A percentile compares a stretch with the other conserved stretches of the same genome.
These are phyloP conservation scores for Fusarium sp. DNA, from an alignment of 2,329 filamentous ascomycete genomes.

Conservation along the genomic window DNA sequence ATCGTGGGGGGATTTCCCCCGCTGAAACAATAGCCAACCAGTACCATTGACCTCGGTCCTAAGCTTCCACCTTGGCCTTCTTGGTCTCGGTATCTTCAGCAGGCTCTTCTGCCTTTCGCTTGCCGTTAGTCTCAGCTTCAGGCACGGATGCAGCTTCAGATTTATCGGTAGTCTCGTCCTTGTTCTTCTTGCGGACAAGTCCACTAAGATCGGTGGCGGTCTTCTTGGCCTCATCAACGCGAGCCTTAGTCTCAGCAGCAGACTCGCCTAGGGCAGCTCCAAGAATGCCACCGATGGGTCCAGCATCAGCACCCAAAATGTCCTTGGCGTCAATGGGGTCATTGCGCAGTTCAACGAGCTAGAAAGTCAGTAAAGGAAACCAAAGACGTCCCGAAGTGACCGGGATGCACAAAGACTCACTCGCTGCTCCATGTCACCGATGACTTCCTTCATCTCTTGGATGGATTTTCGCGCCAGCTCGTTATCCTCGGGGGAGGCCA, in stretches of 20 bases:
- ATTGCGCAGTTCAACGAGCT: slow-evolving; percentile 76
- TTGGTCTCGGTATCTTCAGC: slow-evolving; percentile 49
- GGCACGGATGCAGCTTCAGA: slow-evolving; percentile 39
- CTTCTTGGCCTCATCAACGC: slow-evolving; percentile 78
- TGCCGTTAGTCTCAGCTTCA: slow-evolving; percentile 54
- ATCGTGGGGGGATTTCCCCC: not conserved
- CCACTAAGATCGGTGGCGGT: slow-evolving; percentile 78
- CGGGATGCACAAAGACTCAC: slow-evolving; percentile 58
- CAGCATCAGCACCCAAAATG: slow-evolving; percentile 54
- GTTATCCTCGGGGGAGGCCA: slow-evolving; percentile 74
- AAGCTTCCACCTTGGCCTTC: slow-evolving; percentile 53
- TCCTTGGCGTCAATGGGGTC: slow-evolving; percentile 62
- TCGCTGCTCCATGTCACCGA: slow-evolving; percentile 81
- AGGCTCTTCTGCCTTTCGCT: slow-evolving; percentile 51
- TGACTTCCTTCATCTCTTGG: slow-evolving; percentile 79
- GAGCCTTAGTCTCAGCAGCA: slow-evolving; percentile 69
- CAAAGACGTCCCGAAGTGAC: not conserved
- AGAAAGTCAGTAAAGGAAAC: not conserved
- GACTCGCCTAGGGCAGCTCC: slow-evolving; percentile 73
- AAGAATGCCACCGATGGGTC: slow-evolving; percentile 69
- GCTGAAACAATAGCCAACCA: not conserved
- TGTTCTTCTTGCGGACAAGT: slow-evolving; percentile 79
- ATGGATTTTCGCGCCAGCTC: slow-evolving; percentile 72
- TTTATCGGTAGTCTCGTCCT: slow-evolving; percentile 39
- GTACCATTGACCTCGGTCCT: not conserved